A percentile compares a stretch with the other conserved stretches of the same genome.
Conservation (phyloP, 208 protist genomes). For the Naegleria gruberi region DNA sequence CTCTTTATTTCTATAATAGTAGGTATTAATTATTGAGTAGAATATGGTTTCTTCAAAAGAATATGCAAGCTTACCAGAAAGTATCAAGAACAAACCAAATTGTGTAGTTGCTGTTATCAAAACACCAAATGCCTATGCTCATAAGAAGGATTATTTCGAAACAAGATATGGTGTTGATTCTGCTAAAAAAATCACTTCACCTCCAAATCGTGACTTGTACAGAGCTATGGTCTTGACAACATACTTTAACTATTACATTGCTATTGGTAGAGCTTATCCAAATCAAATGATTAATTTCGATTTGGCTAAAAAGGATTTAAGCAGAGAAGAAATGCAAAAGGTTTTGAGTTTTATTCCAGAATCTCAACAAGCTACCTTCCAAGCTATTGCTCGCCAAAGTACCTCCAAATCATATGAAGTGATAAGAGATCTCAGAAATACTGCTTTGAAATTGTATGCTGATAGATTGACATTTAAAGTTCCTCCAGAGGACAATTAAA, state of each 20-base stretch:
- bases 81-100: neutral
- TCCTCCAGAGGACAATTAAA: neutral
- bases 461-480: neutral
- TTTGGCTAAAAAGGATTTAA: neutral
- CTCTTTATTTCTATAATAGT: neutral
- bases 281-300: constrained; percentile 10
- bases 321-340: neutral
- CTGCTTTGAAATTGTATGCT: neutral
- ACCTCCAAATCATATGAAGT: neutral
- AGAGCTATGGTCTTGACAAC: neutral
- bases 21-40: neutral
- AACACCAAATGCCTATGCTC: neutral
- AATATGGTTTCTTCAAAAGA: neutral
- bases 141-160: neutral
- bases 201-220: neutral
- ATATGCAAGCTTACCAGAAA: neutral
- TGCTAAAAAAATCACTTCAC: neutral
- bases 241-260: neutral
- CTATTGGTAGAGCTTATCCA: neutral
- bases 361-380: neutral
- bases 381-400: neutral
- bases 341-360: neutral
- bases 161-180: neutral
- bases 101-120: neutral
- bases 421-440: neutral